Conservation (phyloP, 768 basidiomycete species). For the Daedalea quercina region DNA sequence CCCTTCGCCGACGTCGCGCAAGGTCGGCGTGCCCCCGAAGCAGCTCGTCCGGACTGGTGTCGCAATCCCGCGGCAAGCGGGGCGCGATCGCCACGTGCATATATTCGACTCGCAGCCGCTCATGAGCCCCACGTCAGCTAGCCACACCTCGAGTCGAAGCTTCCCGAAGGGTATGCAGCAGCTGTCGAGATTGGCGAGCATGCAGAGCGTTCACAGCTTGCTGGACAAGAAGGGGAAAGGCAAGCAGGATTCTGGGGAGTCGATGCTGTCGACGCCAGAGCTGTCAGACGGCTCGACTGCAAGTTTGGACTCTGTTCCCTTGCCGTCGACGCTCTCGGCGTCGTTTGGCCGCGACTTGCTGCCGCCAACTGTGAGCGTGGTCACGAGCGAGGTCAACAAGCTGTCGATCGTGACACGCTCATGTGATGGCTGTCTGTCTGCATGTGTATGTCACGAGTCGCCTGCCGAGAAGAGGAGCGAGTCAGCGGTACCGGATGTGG, state of each 20-base stretch:
- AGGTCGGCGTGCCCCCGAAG: constrained; percentile 75
- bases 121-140: constrained; percentile 40
- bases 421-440: constrained; percentile 8
- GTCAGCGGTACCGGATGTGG: constrained; percentile 1
- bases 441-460: constrained; percentile 7
- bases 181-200: constrained; percentile 19
- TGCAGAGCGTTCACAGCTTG: constrained; percentile 8
- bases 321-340: constrained; percentile 14
- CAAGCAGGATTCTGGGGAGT: constrained; percentile 7
- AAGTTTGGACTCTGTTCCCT: constrained; percentile 13
- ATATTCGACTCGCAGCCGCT: constrained; percentile 82
- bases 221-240: constrained; percentile 6
- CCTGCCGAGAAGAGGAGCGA: background rate
- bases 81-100: constrained; percentile 59
- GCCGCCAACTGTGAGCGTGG: constrained; percentile 25
- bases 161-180: constrained; percentile 15
- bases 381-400: constrained; percentile 16
- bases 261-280: constrained; percentile 13
- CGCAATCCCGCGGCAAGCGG: constrained; percentile 50
- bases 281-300: constrained; percentile 19
- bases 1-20: constrained; percentile 68
- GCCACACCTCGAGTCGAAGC: constrained; percentile 22
- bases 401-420: constrained; percentile 12
- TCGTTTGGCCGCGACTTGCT: constrained; percentile 17
- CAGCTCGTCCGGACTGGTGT: constrained; percentile 53